A percentile compares a stretch with the other conserved stretches of the same genome.
Conservation (phyloP, 306 rosid species). For the Luffa acutangula region DNA sequence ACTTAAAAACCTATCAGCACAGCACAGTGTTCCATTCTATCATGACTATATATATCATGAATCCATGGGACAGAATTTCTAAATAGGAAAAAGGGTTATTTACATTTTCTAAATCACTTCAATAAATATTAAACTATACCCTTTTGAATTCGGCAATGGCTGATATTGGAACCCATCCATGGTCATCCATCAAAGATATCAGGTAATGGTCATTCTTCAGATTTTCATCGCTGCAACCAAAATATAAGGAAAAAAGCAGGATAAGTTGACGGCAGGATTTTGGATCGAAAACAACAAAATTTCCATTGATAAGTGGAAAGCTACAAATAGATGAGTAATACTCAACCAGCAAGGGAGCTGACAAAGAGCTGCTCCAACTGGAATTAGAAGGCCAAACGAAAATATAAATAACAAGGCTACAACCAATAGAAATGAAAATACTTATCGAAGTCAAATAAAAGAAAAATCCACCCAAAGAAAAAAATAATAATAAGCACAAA, state of each 20-base stretch:
- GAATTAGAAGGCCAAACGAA: not conserved
- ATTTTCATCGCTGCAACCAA: conserved; percentile 83
- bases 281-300: not conserved
- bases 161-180: conserved; percentile 85
- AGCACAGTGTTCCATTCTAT: not conserved
- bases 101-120: not conserved
- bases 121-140: conserved; percentile 35
- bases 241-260: conserved; percentile 35
- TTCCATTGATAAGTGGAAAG: not conserved
- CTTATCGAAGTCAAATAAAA: not conserved
- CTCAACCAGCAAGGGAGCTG: not conserved
- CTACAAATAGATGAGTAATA: not conserved
- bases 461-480: not conserved
- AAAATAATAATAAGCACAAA: not conserved
- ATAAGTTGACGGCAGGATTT: conserved; percentile 1
- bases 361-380: not conserved
- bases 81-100: not conserved
- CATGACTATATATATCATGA: not conserved
- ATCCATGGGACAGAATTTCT: conserved; percentile 2
- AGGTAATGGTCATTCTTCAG: conserved; percentile 64
- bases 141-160: conserved; percentile 74
- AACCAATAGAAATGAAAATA: not conserved
- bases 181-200: conserved; percentile 79
- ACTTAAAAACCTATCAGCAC: not conserved
- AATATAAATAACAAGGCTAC: not conserved